Evolutionary conservation across 495 filamentous ascomycete genomes (phyloP), one percentile per base, ranked within the genome.

Genomic region (Xylaria longipes): DNA sequence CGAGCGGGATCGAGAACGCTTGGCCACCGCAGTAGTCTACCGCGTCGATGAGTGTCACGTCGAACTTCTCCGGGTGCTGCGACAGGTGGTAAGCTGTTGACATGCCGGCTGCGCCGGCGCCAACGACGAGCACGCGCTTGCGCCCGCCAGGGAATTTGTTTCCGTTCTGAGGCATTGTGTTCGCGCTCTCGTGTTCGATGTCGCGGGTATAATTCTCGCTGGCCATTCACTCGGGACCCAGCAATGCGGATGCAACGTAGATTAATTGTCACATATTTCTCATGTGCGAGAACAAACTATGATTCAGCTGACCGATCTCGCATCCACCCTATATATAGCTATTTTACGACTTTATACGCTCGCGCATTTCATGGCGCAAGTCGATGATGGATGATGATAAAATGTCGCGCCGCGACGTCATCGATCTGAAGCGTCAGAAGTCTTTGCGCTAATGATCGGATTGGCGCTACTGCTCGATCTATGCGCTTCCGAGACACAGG

Each of bases 41-140:
- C 1, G 84, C 86, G 69, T 95, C 92, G 65, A 97, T 87, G 33
- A 95, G 76, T 0, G 92, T 94, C 35, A 95, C 87, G 45, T 91
- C 84, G 78, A 94, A 95, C 65, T 87, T 88, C 45, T 92, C 87
- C 0, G 90, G 91, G 73, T 95, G 91, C 63, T 93, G 84, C 22
- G 92, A 88, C 4, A 97, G 84, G 17, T 91, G 91, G 25, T 90
- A 84, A 11, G 93, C 92, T 75, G 93, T 93, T 22, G 93, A 91
- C 93, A 92, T 80, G 43, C 90, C 90, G 65, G 90, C 90, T 60
- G 90, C 90, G 5, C 89, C 90, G 25, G 87, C 89, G 3, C 90
- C 90, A 56, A 92, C 84, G 33, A 92, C 79, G 20, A 90, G 85
- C 33, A 91, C 83, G 41, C 83, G 82, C 69, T 87, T 90, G 37